Conservation (phyloP, 257 asterid species). For the Nicotiana attenuata region DNA sequence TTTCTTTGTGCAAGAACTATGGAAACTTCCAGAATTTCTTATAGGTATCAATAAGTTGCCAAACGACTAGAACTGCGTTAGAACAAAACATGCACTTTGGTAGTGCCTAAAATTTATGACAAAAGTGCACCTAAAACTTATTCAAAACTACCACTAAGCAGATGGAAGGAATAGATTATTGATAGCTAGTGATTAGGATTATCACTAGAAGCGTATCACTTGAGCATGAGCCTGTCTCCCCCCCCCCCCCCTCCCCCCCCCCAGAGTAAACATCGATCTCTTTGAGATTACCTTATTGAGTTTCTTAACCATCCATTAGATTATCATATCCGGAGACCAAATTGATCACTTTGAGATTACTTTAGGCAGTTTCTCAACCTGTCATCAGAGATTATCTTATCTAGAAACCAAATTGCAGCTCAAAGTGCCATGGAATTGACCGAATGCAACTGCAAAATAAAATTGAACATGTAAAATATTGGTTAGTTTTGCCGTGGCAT, state of each 20-base stretch:
- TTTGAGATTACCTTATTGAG: background rate
- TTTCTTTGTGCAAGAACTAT: background rate
- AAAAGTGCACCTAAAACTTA: background rate
- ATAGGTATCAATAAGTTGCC: background rate
- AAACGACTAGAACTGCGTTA: background rate
- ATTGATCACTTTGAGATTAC: background rate
- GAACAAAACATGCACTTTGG: background rate
- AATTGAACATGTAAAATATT: background rate
- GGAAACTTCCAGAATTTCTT: background rate
- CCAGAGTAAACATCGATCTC: background rate
- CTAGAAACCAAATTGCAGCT: background rate
- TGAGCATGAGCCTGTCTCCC: background rate
- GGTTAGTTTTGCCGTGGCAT: background rate
- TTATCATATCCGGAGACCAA: background rate
- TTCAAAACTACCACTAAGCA: background rate
- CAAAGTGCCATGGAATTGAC: background rate
- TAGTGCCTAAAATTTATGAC: background rate
- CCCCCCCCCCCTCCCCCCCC: fast-evolving
- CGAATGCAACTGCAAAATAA: background rate
- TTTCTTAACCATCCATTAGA: background rate
- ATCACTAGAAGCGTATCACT: background rate
- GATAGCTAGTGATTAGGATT: background rate
- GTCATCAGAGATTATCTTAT: background rate
- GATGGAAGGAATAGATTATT: background rate
- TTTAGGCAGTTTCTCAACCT: background rate